A percentile compares a stretch with the other conserved stretches of the same genome.
Evolutionary conservation across 73 alveolate genomes (phyloP).

Genomic region (Durusdinium trenchii): DNA sequence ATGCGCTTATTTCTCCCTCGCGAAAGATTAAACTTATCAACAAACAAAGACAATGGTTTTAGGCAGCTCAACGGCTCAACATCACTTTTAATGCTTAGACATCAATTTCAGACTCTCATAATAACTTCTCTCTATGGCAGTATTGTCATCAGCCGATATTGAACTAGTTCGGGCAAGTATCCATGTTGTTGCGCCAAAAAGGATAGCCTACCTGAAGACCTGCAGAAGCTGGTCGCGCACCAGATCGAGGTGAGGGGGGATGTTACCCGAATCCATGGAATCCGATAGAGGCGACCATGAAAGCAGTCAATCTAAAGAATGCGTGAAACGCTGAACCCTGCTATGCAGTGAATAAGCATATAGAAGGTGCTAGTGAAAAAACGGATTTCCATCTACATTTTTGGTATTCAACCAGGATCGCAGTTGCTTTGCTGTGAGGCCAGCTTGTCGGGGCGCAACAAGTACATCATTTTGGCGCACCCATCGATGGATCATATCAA

Average conservation of each 20-base stretch:
- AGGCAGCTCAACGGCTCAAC: not conserved
- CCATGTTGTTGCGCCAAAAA: not conserved
- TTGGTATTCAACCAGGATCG: no score
- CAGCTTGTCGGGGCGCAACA: conserved; percentile 57
- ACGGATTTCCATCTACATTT: no score
- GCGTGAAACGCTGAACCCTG: no score
- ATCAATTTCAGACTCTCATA: not conserved
- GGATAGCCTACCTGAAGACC: not conserved
- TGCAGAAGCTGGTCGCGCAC: conserved; percentile 42
- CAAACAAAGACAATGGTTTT: not conserved
- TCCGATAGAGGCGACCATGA: no score
- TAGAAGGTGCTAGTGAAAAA: no score
- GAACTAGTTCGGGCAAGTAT: not conserved
- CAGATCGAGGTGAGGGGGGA: conserved; percentile 42
- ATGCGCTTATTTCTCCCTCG: no score
- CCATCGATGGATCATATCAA: conserved; percentile 88
- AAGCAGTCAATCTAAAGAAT: no score
- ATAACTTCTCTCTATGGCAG: not conserved
- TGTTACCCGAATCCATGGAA: no score
- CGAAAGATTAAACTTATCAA: not conserved
- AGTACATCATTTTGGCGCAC: conserved; percentile 81
- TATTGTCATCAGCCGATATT: no score
- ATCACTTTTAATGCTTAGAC: not conserved
- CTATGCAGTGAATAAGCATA: no score
- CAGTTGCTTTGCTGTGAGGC: no score